A percentile compares a stretch with the other conserved stretches of the same genome.
Evolutionary conservation across 2,329 filamentous ascomycete species (phyloP).

Genomic region (Cyphellophora attinorum): DNA sequence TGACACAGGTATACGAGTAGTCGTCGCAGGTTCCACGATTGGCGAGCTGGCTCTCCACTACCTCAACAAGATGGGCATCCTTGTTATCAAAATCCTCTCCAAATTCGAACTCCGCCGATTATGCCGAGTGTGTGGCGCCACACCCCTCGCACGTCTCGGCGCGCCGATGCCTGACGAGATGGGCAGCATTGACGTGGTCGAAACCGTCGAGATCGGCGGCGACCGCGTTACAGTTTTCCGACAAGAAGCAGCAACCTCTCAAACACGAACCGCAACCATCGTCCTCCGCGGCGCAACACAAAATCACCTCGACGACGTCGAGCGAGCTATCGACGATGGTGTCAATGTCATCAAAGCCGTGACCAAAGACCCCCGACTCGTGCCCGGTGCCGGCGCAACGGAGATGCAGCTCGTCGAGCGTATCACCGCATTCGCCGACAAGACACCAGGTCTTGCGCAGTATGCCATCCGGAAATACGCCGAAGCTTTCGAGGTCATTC

Average conservation of each 20-base stretch:
- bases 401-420: conserved; percentile 91
- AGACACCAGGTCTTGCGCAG: conserved; percentile 83
- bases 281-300: conserved; percentile 93
- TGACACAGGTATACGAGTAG: conserved; percentile 84
- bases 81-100: conserved; percentile 92
- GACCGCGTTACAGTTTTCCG: conserved; percentile 97
- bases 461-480: conserved; percentile 97
- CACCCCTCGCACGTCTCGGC: conserved; percentile 86
- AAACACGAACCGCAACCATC: conserved; percentile 85
- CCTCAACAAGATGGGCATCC: conserved; percentile 91
- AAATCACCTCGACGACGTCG: conserved; percentile 94
- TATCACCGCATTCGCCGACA: conserved; percentile 82
- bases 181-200: conserved; percentile 87
- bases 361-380: conserved; percentile 80
- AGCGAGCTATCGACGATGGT: conserved; percentile 93
- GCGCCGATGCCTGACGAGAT: conserved; percentile 99
- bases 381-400: conserved; percentile 87
- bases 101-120: conserved; percentile 94
- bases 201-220: conserved; percentile 94
- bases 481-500: conserved; percentile 95
- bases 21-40: conserved; percentile 85
- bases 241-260: conserved; percentile 70
- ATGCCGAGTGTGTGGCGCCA: conserved; percentile 92
- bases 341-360: conserved; percentile 99
- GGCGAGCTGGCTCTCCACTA: conserved; percentile 96